Percentiles rank a stretch among this genome's conserved stretches.
Evolutionary conservation across 148 eudicot genomes (phyloP).

Genomic region (Salicornia ramosissima): DNA sequence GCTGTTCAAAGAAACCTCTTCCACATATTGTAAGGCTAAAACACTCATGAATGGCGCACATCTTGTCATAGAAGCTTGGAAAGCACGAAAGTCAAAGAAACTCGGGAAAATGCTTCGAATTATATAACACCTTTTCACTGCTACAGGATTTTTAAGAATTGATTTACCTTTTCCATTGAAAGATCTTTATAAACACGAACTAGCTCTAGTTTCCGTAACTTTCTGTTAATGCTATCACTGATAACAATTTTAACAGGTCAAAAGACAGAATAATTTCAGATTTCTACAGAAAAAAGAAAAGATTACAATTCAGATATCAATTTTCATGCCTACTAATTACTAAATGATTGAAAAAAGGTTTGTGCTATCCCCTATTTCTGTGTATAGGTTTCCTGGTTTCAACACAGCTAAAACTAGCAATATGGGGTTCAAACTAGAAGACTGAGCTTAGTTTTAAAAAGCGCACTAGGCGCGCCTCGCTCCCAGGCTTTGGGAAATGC

Average conservation of each 20-base stretch:
- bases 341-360: no score
- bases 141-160: not conserved
- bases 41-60: not conserved
- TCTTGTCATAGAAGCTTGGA: not conserved
- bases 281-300: no score
- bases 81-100: not conserved
- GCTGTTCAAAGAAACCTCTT: conserved; percentile 6
- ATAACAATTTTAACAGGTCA: no score
- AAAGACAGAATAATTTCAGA: no score
- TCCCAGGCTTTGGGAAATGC: no score
- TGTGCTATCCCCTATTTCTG: not conserved
- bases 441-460: no score
- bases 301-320: no score
- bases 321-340: no score
- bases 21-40: not conserved
- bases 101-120: not conserved
- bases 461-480: no score
- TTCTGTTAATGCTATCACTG: not conserved
- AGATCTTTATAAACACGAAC: not conserved
- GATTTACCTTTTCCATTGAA: no score
- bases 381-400: not conserved
- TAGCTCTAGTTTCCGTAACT: no score
- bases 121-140: not conserved
- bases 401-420: not conserved
- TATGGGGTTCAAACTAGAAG: not conserved